Conservation (phyloP, 164 flowering plant species). For the Dillenia suffruticosa region DNA sequence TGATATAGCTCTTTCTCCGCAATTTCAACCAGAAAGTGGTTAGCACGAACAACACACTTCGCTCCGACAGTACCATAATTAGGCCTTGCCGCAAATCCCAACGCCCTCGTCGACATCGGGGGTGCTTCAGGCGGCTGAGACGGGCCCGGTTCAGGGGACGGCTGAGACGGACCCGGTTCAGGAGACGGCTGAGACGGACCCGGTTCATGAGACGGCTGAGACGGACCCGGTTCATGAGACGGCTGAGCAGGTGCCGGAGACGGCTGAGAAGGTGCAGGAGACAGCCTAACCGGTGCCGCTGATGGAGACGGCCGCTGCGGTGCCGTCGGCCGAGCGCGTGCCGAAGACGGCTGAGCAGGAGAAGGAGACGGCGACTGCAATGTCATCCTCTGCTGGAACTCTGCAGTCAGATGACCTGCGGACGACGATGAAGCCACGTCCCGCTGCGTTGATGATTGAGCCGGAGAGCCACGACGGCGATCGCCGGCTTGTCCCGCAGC, state of each 20-base stretch:
- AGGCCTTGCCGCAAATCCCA: slow-evolving; percentile 42
- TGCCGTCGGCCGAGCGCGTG: neutral
- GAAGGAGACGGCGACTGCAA: no score
- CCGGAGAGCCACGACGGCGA: no score
- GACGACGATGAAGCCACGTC: no score
- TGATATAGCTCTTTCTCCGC: slow-evolving; percentile 43
- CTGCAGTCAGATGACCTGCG: no score
- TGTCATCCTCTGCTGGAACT: no score
- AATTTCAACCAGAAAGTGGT: slow-evolving; percentile 57
- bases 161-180: slow-evolving; percentile 14
- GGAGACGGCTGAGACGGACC: slow-evolving; percentile 3
- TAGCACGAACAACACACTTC: slow-evolving; percentile 44
- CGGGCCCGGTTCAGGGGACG: neutral
- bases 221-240: neutral
- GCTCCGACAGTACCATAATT: slow-evolving; percentile 41
- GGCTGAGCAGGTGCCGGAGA: neutral
- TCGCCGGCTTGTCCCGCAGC: no score
- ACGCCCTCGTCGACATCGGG: slow-evolving; percentile 37
- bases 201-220: slow-evolving; percentile 1
- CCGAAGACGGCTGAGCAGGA: neutral
- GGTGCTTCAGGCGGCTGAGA: slow-evolving; percentile 2
- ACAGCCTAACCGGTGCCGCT: neutral
- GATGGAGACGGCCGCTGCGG: neutral
- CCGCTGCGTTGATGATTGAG: no score
- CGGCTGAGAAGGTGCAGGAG: neutral